phyloP scores from a whole-genome alignment of 225 moss, liverwort and hornwort species.

The Straminergon stramineum region DNA sequence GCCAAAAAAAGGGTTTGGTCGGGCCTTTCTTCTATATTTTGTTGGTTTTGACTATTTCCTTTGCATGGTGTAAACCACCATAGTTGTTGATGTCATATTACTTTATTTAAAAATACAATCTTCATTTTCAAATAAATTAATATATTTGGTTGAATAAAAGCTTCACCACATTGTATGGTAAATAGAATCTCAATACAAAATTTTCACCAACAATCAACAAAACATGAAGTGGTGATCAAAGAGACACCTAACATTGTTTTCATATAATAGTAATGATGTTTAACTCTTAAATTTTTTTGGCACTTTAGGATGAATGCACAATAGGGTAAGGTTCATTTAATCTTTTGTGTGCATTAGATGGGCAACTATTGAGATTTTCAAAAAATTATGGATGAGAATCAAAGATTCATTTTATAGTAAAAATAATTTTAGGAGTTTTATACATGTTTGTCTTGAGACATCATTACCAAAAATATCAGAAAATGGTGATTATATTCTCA shows the following conservation, averaged over 20 bases:
- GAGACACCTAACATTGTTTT: not conserved
- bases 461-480: not conserved
- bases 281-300: not conserved
- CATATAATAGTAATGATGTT: not conserved
- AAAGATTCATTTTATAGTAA: not conserved
- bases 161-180: not conserved
- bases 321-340: fast-evolving
- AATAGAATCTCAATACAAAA: not conserved
- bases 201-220: not conserved
- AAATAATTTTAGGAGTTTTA: not conserved
- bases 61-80: not conserved
- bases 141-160: not conserved
- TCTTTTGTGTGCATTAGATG: not conserved
- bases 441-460: not conserved
- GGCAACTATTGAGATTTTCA: not conserved
- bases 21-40: not conserved
- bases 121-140: not conserved
- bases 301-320: not conserved
- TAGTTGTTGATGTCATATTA: not conserved
- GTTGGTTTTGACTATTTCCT: not conserved
- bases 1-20: not conserved
- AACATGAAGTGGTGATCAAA: not conserved
- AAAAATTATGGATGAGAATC: not conserved
- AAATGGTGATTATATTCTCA: not conserved
- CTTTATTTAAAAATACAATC: not conserved